A percentile compares a stretch with the other conserved stretches of the same genome.
phyloP scores from a whole-genome alignment of 345 rosid species.

The Brassica nigra region DNA sequence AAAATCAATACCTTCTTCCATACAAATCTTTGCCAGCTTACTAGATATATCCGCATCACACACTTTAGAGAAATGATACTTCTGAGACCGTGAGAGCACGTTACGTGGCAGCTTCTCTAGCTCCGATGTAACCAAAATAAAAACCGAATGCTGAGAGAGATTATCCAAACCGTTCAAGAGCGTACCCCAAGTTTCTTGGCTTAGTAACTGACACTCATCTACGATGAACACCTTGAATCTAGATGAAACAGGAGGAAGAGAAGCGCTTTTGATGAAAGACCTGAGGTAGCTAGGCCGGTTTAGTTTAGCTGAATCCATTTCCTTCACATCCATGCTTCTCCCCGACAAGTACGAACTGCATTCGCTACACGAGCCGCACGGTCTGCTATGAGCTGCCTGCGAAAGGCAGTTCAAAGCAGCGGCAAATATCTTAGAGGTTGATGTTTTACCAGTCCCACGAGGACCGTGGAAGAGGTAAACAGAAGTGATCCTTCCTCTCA shows the following conservation, averaged over 20 bases:
- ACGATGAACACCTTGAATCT: conserved; percentile 74
- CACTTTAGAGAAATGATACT: conserved; percentile 76
- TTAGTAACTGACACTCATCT: conserved; percentile 88
- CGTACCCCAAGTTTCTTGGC: conserved; percentile 74
- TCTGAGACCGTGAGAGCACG: conserved; percentile 76
- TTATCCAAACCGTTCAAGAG: conserved; percentile 67
- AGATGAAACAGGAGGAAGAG: conserved; percentile 66
- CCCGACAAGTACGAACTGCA: conserved; percentile 62
- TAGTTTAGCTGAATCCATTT: conserved; percentile 72
- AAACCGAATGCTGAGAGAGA: conserved; percentile 68
- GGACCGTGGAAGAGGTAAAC: conserved; percentile 90
- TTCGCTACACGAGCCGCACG: conserved; percentile 88
- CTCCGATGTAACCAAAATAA: conserved; percentile 77
- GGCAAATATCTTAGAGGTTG: conserved; percentile 85
- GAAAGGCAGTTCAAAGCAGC: conserved; percentile 91
- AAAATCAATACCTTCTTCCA: conserved; percentile 68
- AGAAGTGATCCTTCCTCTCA: conserved; percentile 73
- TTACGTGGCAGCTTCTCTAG: conserved; percentile 78
- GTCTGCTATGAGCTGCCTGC: conserved; percentile 61
- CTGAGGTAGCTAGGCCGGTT: conserved; percentile 58
- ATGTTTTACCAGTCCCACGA: conserved; percentile 93
- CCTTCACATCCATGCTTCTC: conserved; percentile 50
- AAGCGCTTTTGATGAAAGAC: conserved; percentile 69
- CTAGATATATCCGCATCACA: conserved; percentile 62
- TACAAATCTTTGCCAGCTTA: conserved; percentile 69